Evolutionary conservation across 2,329 filamentous ascomycete genomes (phyloP), one percentile per base, ranked within the genome.

Genomic region (Microcyclosporella mali): DNA sequence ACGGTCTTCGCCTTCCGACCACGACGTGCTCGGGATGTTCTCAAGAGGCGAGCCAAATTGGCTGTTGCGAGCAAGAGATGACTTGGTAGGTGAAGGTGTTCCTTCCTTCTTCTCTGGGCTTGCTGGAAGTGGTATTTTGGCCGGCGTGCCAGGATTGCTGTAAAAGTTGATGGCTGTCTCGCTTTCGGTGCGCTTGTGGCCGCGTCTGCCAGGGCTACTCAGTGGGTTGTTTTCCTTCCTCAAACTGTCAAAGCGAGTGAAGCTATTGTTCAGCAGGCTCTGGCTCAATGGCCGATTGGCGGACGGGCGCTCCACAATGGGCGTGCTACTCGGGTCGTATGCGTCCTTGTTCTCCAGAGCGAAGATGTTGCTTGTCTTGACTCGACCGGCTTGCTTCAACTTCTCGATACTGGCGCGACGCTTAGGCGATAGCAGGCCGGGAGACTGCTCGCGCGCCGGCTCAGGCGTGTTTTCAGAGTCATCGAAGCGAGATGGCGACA

Each of bases 341-440:
- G 94, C 85, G 64, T 88, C 81, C 69, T 89, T 89, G 62, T 88
- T 84, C 68, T 95, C 89, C 42, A 89, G 84, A 32, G 88, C 88
- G 63, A 95, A 87, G 75, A 97, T 95, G 70, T 84, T 94, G 76
- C 90, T 95, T 71, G 95, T 97, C 75, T 90, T 95, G 59, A 98
- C 92, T 47, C 92, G 85, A 42, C 90, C 95, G 25, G 88, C 89
- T 64, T 84, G 87, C 70, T 95, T 94, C 46, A 98, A 76, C 60
- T 89, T 89, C 75, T 98, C 92, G 55, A 98, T 89, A 14, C 90
- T 97, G 34, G 87, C 86, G 61, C 90, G 83, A 59, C 87, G 85
- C 45, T 80, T 82, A 16, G 59, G 56, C 27, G 58, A 59, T 8
- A 54, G 38, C 18, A 86, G 81, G 34, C 84, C 83, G 6, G 82